Evolutionary conservation across 306 rosid genomes (phyloP).

Genomic region (Benincasa hispida): DNA sequence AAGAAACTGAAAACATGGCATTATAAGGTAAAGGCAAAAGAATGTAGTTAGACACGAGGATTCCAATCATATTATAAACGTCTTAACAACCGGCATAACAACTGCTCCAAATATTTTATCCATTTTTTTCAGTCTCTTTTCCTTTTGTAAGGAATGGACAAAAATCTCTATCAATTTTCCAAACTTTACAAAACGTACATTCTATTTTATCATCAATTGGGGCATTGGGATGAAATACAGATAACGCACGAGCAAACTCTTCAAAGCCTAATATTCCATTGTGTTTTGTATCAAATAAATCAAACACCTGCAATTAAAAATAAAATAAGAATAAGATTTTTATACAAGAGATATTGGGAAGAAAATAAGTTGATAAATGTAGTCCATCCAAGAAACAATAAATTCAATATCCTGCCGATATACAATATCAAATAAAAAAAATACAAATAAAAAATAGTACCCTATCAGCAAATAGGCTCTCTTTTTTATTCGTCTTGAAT

Average conservation of each 20-base stretch:
- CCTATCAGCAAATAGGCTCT: conserved; percentile 94
- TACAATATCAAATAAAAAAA: background rate
- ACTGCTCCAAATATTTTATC: background rate
- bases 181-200: conserved; percentile 37
- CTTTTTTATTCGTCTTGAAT: conserved; percentile 96
- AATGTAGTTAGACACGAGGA: background rate
- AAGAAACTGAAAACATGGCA: conserved; percentile 54
- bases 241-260: conserved; percentile 95
- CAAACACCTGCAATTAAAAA: conserved; percentile 54
- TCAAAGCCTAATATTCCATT: conserved; percentile 95
- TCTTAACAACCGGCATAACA: background rate
- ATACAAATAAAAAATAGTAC: conserved; percentile 23
- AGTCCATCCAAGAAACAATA: background rate
- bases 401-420: background rate
- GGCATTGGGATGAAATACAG: conserved; percentile 96
- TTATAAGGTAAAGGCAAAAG: background rate
- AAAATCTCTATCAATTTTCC: background rate
- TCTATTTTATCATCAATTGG: conserved; percentile 89
- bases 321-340: conserved; percentile 6
- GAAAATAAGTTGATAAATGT: background rate
- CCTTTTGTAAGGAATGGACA: background rate
- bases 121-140: background rate
- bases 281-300: conserved; percentile 92
- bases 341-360: conserved; percentile 11
- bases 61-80: background rate